phyloP scores from a whole-genome alignment of 192 early-diverging fungal genomes.

The Backusella psychrophila region DNA sequence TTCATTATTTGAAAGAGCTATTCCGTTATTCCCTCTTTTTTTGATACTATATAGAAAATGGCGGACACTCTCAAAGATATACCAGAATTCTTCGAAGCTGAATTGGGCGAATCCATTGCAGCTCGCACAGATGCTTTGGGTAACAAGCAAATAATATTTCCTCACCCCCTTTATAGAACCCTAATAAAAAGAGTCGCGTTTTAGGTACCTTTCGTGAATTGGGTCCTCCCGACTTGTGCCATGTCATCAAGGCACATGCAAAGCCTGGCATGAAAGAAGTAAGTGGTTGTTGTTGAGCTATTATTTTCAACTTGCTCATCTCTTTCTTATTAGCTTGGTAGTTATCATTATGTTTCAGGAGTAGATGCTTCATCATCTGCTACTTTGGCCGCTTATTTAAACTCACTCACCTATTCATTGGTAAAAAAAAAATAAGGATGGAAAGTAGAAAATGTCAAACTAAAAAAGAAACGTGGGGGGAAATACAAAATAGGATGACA shows the following conservation, averaged over 20 bases:
- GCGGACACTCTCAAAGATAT: conserved; percentile 77
- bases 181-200: background rate
- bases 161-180: background rate
- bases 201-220: conserved; percentile 85
- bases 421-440: conserved; percentile 34
- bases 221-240: conserved; percentile 97
- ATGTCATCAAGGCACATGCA: conserved; percentile 89
- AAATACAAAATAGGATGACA: conserved; percentile 46
- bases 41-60: background rate
- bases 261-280: conserved; percentile 81
- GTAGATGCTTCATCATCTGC: conserved; percentile 92
- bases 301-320: too few species aligned
- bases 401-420: conserved; percentile 90
- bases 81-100: conserved; percentile 96
- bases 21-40: background rate
- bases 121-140: conserved; percentile 90
- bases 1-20: too few species aligned
- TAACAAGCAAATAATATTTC: conserved; percentile 36
- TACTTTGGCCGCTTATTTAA: conserved; percentile 95
- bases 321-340: conserved; percentile 66
- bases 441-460: background rate
- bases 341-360: conserved; percentile 77
- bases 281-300: background rate
- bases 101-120: conserved; percentile 83
- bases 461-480: background rate